phyloP scores from a whole-genome alignment of 2,329 filamentous ascomycete genomes.

The Tolypocladium capitatum region DNA sequence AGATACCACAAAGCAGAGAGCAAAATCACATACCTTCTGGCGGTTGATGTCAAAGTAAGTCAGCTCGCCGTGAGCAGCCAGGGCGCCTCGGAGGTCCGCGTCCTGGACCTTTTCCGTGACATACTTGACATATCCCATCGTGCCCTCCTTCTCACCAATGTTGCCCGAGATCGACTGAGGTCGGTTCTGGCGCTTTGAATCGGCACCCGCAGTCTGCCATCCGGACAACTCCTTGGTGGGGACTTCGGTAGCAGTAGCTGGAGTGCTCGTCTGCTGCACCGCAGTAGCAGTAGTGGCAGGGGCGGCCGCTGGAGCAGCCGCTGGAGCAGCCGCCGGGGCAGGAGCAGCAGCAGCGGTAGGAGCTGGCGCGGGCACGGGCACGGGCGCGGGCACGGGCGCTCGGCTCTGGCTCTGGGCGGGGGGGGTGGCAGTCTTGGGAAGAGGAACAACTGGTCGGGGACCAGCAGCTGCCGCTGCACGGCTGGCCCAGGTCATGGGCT shows the following conservation, averaged over 20 bases:
- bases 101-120: slow-evolving; percentile 79
- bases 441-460: slow-evolving; percentile 37
- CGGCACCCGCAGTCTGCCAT: slow-evolving; percentile 80
- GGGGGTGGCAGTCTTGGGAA: slow-evolving; percentile 44
- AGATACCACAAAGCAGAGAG: background rate
- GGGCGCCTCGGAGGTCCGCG: slow-evolving; percentile 53
- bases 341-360: slow-evolving; percentile 25
- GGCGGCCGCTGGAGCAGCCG: slow-evolving; percentile 16
- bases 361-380: slow-evolving; percentile 23
- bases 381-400: slow-evolving; percentile 32
- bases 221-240: slow-evolving; percentile 36
- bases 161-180: slow-evolving; percentile 50
- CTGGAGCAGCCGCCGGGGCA: slow-evolving; percentile 25
- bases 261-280: slow-evolving; percentile 16
- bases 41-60: slow-evolving; percentile 67
- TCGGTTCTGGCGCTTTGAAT: slow-evolving; percentile 74
- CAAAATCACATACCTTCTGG: slow-evolving; percentile 51
- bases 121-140: slow-evolving; percentile 87
- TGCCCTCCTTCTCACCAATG: slow-evolving; percentile 57
- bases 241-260: slow-evolving; percentile 25
- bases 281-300: slow-evolving; percentile 12
- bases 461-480: slow-evolving; percentile 47
- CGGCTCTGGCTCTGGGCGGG: slow-evolving; percentile 35
- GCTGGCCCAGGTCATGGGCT: slow-evolving; percentile 66
- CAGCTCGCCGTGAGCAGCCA: slow-evolving; percentile 61